These are phyloP conservation scores for Graphilbum ipis-grandicollis DNA, from an alignment of 2,329 filamentous ascomycete species.

Conservation along the genomic window DNA sequence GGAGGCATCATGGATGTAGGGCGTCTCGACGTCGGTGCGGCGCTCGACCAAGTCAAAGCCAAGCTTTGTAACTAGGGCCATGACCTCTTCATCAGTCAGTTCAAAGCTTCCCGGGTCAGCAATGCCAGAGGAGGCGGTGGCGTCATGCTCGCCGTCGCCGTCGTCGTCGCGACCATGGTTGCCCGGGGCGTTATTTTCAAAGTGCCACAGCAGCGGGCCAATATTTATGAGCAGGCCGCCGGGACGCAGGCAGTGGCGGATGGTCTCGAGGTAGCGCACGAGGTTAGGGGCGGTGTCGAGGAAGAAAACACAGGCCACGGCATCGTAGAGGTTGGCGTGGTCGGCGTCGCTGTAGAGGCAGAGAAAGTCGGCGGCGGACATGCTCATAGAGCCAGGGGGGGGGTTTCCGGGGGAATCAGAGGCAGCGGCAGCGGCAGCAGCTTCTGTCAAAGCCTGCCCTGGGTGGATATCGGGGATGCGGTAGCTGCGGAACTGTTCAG, in stretches of 20 bases:
- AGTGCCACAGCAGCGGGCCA: conserved; percentile 90
- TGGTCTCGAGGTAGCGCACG: conserved; percentile 74
- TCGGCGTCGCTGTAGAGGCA: conserved; percentile 57
- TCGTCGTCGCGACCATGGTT: conserved; percentile 35
- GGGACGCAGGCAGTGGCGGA: conserved; percentile 56
- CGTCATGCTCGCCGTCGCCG: conserved; percentile 31
- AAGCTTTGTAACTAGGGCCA: conserved; percentile 52
- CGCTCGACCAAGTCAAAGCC: conserved; percentile 60
- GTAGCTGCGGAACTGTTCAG: conserved; percentile 59
- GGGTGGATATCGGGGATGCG: conserved; percentile 69
- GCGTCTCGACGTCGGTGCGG: conserved; percentile 44
- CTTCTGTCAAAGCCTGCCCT: conserved; percentile 28
- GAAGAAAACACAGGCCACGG: conserved; percentile 84
- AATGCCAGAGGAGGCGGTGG: conserved; percentile 45
- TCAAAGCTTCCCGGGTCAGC: conserved; percentile 83
- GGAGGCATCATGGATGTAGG: conserved; percentile 70
- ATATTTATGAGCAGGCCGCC: conserved; percentile 79
- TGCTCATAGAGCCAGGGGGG: conserved; percentile 55
- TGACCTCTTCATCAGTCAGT: conserved; percentile 74
- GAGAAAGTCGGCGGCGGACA: conserved; percentile 87
- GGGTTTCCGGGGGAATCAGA: too few relatives aligned
- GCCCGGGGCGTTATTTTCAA: conserved; percentile 55
- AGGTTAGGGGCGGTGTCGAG: conserved; percentile 92
- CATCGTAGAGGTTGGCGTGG: conserved; percentile 51
- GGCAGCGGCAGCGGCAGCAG: conserved; percentile 10